These are phyloP conservation scores for Allantophomopsis lycopodina DNA, from an alignment of 2,329 filamentous ascomycete species.

Conservation along the genomic window DNA sequence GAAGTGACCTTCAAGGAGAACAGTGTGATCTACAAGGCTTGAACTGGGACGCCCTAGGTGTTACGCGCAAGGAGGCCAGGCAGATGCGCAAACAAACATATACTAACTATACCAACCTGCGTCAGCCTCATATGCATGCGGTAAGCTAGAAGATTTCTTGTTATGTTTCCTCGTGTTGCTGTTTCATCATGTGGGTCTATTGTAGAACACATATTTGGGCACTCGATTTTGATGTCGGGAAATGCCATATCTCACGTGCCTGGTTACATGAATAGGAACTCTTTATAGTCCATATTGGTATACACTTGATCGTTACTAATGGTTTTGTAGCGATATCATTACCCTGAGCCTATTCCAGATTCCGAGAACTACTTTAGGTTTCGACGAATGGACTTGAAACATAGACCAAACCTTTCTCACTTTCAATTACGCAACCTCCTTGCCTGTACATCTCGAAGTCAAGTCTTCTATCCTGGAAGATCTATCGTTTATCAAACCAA, in stretches of 20 bases:
- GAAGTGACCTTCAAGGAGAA: slow-evolving; percentile 37
- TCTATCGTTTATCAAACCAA: slow-evolving; percentile 37
- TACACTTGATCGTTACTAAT: background rate
- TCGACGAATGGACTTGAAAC: slow-evolving; percentile 38
- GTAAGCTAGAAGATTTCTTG: slow-evolving; percentile 1
- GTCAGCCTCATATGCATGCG: slow-evolving; percentile 2
- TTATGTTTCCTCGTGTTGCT: background rate
- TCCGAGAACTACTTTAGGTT: slow-evolving; percentile 38
- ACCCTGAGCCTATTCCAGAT: slow-evolving; percentile 3
- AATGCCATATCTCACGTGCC: background rate
- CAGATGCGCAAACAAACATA: slow-evolving; percentile 33
- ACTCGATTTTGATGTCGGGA: slow-evolving; percentile 5
- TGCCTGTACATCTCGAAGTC: slow-evolving; percentile 38
- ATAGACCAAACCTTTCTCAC: slow-evolving; percentile 42
- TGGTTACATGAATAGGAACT: no score
- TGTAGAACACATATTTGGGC: no score
- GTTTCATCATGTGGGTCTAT: no score
- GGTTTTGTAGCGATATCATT: background rate
- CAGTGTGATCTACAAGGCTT: slow-evolving; percentile 44
- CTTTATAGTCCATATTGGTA: no score
- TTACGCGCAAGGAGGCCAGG: slow-evolving; percentile 33
- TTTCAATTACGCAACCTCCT: slow-evolving; percentile 53
- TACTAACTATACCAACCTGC: slow-evolving; percentile 42
- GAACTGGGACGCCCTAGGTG: slow-evolving; percentile 38
- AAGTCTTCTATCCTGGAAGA: slow-evolving; percentile 40